These are phyloP conservation scores for Pascua sp. DNA, from an alignment of 1,284 basidiomycete species.

Conservation along the genomic window DNA sequence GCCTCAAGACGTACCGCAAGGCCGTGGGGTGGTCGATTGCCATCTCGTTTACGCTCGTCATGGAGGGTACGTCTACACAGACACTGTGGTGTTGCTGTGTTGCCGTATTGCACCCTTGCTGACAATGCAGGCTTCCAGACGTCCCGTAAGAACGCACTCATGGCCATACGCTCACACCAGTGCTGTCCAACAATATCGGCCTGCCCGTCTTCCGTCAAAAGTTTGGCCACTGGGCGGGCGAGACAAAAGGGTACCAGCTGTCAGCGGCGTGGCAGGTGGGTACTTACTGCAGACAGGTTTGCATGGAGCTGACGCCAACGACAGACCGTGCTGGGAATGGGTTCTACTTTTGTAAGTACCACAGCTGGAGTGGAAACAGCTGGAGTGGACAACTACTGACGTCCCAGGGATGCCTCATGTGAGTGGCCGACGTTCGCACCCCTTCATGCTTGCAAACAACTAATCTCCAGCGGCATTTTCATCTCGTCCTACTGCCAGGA, in stretches of 20 bases:
- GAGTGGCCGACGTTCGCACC: slow-evolving; percentile 11
- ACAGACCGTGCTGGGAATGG: too few relatives aligned
- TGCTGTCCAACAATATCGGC: slow-evolving; percentile 11
- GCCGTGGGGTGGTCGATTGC: not conserved
- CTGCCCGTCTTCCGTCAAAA: slow-evolving; percentile 12
- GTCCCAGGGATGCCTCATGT: too few relatives aligned
- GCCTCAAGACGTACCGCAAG: slow-evolving; percentile 20
- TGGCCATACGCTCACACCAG: not conserved
- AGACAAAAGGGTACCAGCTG: slow-evolving; percentile 21
- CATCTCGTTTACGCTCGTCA: slow-evolving; percentile 48
- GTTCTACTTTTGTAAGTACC: too few relatives aligned
- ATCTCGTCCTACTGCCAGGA: slow-evolving; percentile 21
- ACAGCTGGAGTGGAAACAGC: too few relatives aligned
- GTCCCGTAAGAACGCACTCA: not conserved
- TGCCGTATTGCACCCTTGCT: not conserved
- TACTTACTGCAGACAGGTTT: not conserved
- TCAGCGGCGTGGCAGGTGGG: slow-evolving; percentile 38
- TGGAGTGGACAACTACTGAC: too few relatives aligned
- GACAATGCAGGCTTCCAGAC: not conserved
- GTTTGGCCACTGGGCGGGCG: slow-evolving; percentile 15
- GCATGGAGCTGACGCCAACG: too few relatives aligned
- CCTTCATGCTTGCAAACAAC: slow-evolving; percentile 18
- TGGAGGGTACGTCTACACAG: slow-evolving; percentile 44
- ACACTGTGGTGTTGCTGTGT: not conserved
- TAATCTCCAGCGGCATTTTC: slow-evolving; percentile 22